phyloP scores from a whole-genome alignment of 306 rosid species.

The Glycine latifolia region DNA sequence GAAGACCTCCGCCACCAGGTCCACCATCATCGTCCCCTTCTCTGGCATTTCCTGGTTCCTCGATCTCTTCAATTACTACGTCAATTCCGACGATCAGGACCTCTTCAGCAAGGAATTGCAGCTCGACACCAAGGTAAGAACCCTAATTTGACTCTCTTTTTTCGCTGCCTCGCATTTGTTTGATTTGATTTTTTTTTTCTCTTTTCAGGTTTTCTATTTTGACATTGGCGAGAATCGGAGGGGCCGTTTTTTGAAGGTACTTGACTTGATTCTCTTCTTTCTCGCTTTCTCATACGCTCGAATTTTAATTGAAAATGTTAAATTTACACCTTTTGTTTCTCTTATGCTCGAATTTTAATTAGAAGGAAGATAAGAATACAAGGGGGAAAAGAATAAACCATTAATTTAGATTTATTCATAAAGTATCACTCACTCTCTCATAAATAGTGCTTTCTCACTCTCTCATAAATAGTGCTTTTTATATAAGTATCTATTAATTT shows the following conservation, averaged over 20 bases:
- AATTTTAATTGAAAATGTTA: neutral
- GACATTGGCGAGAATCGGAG: conserved; percentile 99
- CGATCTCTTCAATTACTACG: conserved; percentile 97
- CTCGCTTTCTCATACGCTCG: neutral
- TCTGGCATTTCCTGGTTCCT: conserved; percentile 99
- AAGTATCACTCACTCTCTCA: no score
- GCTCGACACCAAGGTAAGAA: conserved; percentile 83
- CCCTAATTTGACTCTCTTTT: neutral
- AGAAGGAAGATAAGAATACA: neutral
- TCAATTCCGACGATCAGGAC: conserved; percentile 90
- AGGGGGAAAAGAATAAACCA: neutral
- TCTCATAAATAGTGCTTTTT: no score
- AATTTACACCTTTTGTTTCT: neutral
- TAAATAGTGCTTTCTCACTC: no score
- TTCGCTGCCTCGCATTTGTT: neutral
- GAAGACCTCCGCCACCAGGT: conserved; percentile 98
- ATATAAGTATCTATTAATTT: no score
- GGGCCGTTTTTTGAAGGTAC: conserved; percentile 99
- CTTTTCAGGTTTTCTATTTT: conserved; percentile 84
- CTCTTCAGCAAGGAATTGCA: conserved; percentile 98
- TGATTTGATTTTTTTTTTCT: neutral
- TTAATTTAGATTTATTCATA: no score
- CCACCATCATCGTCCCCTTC: conserved; percentile 96
- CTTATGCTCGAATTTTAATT: neutral
- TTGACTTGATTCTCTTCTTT: neutral